A percentile compares a stretch with the other conserved stretches of the same genome.
Conservation (phyloP, 495 filamentous ascomycete genomes). For the Hapsidospora chrysogenum region DNA sequence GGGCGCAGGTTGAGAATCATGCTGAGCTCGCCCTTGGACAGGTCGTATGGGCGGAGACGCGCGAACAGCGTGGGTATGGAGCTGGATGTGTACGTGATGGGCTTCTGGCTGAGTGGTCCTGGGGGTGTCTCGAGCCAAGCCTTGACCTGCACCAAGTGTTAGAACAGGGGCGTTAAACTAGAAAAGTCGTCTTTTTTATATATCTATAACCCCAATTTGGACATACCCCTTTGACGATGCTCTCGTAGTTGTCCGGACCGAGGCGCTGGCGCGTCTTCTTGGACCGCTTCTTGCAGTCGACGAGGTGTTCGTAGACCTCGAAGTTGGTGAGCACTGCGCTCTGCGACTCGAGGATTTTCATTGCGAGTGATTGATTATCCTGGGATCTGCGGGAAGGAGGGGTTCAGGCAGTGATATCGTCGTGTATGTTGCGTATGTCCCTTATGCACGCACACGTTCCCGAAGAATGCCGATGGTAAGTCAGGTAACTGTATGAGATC, state of each 20-base stretch:
- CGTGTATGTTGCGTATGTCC: too few species aligned
- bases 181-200: too few species aligned
- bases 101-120: conserved; percentile 24
- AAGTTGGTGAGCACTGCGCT: conserved; percentile 28
- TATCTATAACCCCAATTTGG: too few species aligned
- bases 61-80: conserved; percentile 18
- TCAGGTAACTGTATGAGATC: too few species aligned
- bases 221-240: conserved; percentile 13
- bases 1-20: conserved; percentile 29
- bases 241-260: conserved; percentile 21
- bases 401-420: too few species aligned
- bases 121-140: conserved; percentile 18
- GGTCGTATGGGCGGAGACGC: conserved; percentile 17
- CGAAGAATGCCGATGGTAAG: too few species aligned
- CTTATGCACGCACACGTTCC: too few species aligned
- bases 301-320: conserved; percentile 29
- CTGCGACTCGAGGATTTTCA: conserved; percentile 33
- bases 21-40: conserved; percentile 28
- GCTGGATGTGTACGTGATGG: conserved; percentile 14
- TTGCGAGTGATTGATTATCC: conserved; percentile 5
- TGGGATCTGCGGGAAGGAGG: not conserved
- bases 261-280: conserved; percentile 21
- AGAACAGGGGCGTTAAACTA: too few species aligned
- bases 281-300: conserved; percentile 17
- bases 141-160: too few species aligned